phyloP scores from a whole-genome alignment of 345 rosid species.

The Gossypium turneri region DNA sequence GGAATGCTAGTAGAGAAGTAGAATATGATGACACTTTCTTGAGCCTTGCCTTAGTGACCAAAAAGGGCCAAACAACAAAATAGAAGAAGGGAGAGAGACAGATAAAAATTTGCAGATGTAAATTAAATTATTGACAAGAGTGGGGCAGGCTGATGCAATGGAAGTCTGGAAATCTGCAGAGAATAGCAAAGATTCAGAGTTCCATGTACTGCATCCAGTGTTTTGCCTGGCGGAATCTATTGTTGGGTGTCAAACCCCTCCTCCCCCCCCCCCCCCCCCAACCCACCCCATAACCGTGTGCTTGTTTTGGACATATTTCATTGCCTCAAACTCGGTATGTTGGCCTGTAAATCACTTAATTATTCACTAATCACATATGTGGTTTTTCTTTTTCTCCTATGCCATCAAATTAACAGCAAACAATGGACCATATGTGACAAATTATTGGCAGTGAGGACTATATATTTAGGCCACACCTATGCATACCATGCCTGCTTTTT shows the following conservation, averaged over 20 bases:
- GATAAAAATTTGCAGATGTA: neutral
- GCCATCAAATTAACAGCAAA: neutral
- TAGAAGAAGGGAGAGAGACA: neutral
- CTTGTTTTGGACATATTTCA: conserved; percentile 12
- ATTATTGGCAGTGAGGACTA: neutral
- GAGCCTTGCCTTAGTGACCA: neutral
- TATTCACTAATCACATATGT: neutral
- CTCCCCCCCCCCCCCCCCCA: neutral
- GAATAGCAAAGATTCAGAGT: conserved; percentile 15
- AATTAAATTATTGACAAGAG: neutral
- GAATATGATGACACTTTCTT: neutral
- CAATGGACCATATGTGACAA: neutral
- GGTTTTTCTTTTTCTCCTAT: neutral
- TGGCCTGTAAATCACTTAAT: neutral
- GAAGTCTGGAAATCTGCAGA: conserved; percentile 10
- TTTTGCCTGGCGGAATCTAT: conserved; percentile 24
- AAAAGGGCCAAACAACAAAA: conserved; percentile 15
- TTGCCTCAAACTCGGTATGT: conserved; percentile 8
- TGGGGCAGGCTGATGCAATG: conserved; percentile 15
- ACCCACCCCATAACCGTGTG: conserved; percentile 7
- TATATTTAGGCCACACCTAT: neutral
- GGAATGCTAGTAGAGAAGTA: neutral
- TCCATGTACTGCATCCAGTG: conserved; percentile 17
- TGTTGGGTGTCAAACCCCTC: conserved; percentile 8
- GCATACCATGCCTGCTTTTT: neutral